Percentiles rank a stretch among this genome's conserved stretches.
Conservation (phyloP, 768 basidiomycete species). For the Mycena albidolilacea region DNA sequence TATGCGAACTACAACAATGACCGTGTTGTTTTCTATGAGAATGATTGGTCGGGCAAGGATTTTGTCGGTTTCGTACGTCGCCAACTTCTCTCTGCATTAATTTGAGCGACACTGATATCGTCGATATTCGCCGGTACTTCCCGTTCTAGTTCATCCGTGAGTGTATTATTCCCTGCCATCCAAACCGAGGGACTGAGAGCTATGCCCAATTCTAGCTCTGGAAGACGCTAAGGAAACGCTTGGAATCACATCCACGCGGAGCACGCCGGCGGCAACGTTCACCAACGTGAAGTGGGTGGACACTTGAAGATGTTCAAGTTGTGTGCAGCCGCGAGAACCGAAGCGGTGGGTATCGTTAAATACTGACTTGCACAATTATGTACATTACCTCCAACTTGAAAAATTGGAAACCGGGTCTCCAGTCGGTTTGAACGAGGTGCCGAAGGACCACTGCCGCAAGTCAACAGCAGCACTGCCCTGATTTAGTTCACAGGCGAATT, state of each 20-base stretch:
- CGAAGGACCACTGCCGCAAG: too few species aligned
- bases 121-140: too few species aligned
- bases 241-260: not conserved
- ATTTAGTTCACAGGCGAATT: too few species aligned
- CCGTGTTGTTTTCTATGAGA: conserved; percentile 8
- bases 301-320: too few species aligned
- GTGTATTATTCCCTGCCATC: not conserved
- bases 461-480: too few species aligned
- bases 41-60: conserved; percentile 7
- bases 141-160: conserved; percentile 9
- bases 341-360: too few species aligned
- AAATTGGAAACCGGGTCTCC: too few species aligned
- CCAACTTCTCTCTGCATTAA: not conserved
- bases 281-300: not conserved
- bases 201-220: not conserved
- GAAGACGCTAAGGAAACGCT: not conserved
- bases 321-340: too few species aligned
- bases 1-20: conserved; percentile 15
- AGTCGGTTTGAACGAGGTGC: too few species aligned
- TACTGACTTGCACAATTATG: too few species aligned
- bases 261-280: not conserved
- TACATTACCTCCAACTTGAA: too few species aligned
- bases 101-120: not conserved
- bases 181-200: not conserved
- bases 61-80: conserved; percentile 1